phyloP scores from a whole-genome alignment of 768 basidiomycete genomes.

The Asterophora parasitica region DNA sequence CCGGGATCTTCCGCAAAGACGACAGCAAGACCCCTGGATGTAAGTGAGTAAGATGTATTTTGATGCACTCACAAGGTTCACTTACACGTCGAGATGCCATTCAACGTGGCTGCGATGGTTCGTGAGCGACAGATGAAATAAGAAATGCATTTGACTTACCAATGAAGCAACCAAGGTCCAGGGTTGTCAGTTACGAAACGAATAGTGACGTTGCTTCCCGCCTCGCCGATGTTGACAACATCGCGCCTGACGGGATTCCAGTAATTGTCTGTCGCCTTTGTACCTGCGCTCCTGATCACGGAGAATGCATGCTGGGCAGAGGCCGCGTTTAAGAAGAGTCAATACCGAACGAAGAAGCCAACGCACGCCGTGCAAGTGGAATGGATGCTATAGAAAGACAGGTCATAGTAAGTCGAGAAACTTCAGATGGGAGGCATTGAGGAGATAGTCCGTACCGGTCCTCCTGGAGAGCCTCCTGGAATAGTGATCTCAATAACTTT shows the following conservation, averaged over 20 bases:
- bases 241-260: constrained; percentile 41
- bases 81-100: constrained; percentile 11
- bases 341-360: not conserved
- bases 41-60: not conserved
- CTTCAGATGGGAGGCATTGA: not conserved
- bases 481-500: constrained; percentile 34
- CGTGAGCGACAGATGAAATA: not conserved
- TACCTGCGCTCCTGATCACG: constrained; percentile 33
- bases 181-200: constrained; percentile 10
- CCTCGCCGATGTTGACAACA: constrained; percentile 5
- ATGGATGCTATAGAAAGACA: constrained; percentile 27
- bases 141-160: too few species aligned
- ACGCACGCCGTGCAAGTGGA: constrained; percentile 27
- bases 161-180: constrained; percentile 13
- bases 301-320: constrained; percentile 31
- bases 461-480: constrained; percentile 15
- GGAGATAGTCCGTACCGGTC: not conserved
- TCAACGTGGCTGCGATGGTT: constrained; percentile 5
- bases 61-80: not conserved
- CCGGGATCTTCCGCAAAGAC: constrained; percentile 9
- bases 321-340: not conserved
- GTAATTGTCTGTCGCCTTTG: constrained; percentile 29
- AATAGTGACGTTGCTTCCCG: constrained; percentile 6
- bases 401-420: too few species aligned
- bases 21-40: constrained; percentile 7